Conservation (phyloP, 140 eudicot genomes). For the Senecio squalidus region DNA sequence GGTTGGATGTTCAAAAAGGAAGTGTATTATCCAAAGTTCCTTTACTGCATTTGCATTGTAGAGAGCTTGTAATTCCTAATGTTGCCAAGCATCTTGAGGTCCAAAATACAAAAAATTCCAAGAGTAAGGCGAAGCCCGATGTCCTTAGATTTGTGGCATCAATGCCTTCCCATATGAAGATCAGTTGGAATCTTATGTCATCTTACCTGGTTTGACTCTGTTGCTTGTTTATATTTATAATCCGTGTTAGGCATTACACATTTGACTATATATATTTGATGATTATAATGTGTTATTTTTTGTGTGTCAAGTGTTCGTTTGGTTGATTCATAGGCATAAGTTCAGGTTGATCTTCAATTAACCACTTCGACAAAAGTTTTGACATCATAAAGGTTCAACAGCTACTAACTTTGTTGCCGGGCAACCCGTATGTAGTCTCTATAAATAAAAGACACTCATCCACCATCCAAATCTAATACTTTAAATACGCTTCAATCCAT, state of each 20-base stretch:
- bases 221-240: not conserved
- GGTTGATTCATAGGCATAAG: too few relatives aligned
- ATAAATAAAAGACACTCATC: too few relatives aligned
- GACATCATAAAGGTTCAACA: too few relatives aligned
- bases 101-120: conserved; percentile 3
- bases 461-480: too few relatives aligned
- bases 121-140: conserved; percentile 38
- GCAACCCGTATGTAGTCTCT: too few relatives aligned
- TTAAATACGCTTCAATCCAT: too few relatives aligned
- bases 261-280: not conserved
- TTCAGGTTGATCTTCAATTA: too few relatives aligned
- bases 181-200: conserved; percentile 96
- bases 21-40: conserved; percentile 84
- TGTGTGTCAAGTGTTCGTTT: too few relatives aligned
- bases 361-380: too few relatives aligned
- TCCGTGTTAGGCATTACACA: not conserved
- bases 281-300: not conserved
- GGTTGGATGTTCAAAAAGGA: conserved; percentile 84
- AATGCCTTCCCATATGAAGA: conserved; percentile 94
- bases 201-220: conserved; percentile 52
- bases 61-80: conserved; percentile 84
- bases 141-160: conserved; percentile 76
- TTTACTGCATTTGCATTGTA: conserved; percentile 71
- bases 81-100: conserved; percentile 53
- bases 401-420: too few relatives aligned